Evolutionary conservation across 805 yeast genomes (phyloP), one percentile per base, ranked within the genome.

Genomic region (Candida awuae): DNA sequence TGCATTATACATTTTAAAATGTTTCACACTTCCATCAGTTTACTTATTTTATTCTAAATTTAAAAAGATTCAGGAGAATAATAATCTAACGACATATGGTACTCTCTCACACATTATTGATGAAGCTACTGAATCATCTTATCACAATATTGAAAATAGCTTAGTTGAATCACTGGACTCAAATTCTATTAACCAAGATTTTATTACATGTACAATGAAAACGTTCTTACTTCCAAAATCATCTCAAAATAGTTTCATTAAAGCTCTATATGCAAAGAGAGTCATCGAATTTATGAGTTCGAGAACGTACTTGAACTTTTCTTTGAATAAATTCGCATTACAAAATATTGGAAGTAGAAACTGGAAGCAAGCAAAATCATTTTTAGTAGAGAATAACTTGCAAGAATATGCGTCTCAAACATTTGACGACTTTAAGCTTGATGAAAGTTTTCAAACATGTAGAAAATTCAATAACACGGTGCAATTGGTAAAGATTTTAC

Each of bases 251-350:
- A 25, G 31, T 28, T 50, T 56, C 19, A 33, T 56, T 43, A 53
- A 53, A 33, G 41, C 59, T 1, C 34, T 56, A 42, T 41, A 44
- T 22, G 34, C 49, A 28, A 54, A 51, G 26, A 41, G 44, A 30
- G 25, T 45, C 3, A 38, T 47, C 6, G 48, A 53, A 36, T 35
- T 16, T 26, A n/a, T n/a, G n/a, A n/a, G n/a, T n/a, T n/a, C n/a
- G n/a, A n/a, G n/a, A n/a, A n/a, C n/a, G n/a, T n/a, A n/a, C n/a
- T n/a, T n/a, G n/a, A n/a, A n/a, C n/a, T n/a, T n/a, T n/a, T n/a
- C n/a, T n/a, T n/a, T n/a, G n/a, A n/a, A n/a, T n/a, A n/a, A n/a
- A n/a, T n/a, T n/a, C n/a, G n/a, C n/a, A n/a, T n/a, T n/a, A n/a
- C 16, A 15, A 4, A 13, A 29, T 20, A 35, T 29, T 35, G 38